Base-by-base conservation (phyloP, 2,329 filamentous ascomycete genomes). In the Nemania diffusa region DNA sequence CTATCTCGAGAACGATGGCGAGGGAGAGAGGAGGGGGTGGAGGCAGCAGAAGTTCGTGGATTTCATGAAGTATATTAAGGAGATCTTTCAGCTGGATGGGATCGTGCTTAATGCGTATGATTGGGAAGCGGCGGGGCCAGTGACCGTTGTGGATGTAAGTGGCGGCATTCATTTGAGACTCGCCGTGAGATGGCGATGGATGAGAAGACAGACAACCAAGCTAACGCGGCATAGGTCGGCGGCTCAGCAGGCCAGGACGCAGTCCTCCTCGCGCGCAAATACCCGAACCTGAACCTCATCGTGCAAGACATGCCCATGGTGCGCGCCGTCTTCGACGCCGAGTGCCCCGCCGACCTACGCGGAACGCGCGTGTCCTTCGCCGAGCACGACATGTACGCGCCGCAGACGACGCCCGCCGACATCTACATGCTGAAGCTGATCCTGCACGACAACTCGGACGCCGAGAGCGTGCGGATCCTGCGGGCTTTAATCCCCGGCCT, bases 391-490 rank as follows among this genome's bases (percentile, higher is more conserved):
- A 79, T 82, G 69, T 81, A 82, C 75, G 65, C 76, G 46, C 78
- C 79, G 1, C 81, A 82, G 69, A 70, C 77, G 0, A 73, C 79
- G 5, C 64, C 75, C 20, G 85, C 82, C 9, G 84, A 85, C 63
- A 77, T 85, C 56, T 88, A 85, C 76, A 77, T 87, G 63, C 74
- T 88, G 68, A 85, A 85, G 72, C 77, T 83, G 65, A 85, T 88
- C 62, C 78, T 88, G 17, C 86, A 88, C 73, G 85, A 87, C 77
- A 87, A 84, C 84, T 80, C 84, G 0, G 84, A 87, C 61, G 76
- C 78, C 26, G 78, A 84, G 56, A 76, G 76, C 4, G 65, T 78
- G 24, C 72, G 75, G 62, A 84, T 85, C 56, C 75, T 83, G 46
- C 78, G 77, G 46, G 79, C 77, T 0, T 74, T 86, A 29, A 72